Evolutionary conservation across 352 stramenopile genomes (phyloP).

Genomic region (Phytophthora melonis): DNA sequence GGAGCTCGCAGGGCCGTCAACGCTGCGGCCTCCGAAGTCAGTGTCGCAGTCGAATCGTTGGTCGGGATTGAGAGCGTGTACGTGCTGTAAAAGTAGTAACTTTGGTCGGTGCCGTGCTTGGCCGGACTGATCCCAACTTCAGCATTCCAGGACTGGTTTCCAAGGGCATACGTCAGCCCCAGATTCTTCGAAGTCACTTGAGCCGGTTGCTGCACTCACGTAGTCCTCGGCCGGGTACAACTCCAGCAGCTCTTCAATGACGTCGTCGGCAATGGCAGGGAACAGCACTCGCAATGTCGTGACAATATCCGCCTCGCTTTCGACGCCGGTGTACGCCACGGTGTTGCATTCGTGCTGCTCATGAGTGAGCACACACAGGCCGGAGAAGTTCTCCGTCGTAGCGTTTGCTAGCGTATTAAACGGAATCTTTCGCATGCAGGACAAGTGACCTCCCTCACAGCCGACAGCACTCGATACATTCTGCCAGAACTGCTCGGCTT

Average conservation of each 20-base stretch:
- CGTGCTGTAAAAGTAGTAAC: slow-evolving; percentile 43
- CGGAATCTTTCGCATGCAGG: slow-evolving; percentile 37
- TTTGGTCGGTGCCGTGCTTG: slow-evolving; percentile 32
- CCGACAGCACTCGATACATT: slow-evolving; percentile 31
- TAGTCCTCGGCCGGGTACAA: slow-evolving; percentile 37
- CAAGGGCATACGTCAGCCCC: slow-evolving; percentile 29
- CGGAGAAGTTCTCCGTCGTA: slow-evolving; percentile 3
- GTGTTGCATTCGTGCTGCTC: slow-evolving; percentile 1
- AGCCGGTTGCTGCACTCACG: slow-evolving; percentile 4
- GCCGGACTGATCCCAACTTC: slow-evolving; percentile 23
- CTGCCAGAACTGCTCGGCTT: slow-evolving; percentile 39
- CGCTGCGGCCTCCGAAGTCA: background rate
- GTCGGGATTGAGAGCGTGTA: slow-evolving; percentile 18
- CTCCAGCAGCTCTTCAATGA: slow-evolving; percentile 23
- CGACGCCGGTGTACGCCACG: slow-evolving; percentile 8
- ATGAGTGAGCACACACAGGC: background rate
- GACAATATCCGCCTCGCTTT: slow-evolving; percentile 34
- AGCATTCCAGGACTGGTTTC: slow-evolving; percentile 39
- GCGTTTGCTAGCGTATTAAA: slow-evolving; percentile 19
- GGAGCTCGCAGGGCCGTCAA: background rate
- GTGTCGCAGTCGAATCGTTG: slow-evolving; percentile 6
- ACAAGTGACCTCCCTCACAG: slow-evolving; percentile 27
- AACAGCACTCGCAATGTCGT: too few species aligned
- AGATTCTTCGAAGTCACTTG: slow-evolving; percentile 37
- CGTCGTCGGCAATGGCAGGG: slow-evolving; percentile 38